Conservation (phyloP, 2,329 filamentous ascomycete genomes). For the Fusarium abutilonis region DNA sequence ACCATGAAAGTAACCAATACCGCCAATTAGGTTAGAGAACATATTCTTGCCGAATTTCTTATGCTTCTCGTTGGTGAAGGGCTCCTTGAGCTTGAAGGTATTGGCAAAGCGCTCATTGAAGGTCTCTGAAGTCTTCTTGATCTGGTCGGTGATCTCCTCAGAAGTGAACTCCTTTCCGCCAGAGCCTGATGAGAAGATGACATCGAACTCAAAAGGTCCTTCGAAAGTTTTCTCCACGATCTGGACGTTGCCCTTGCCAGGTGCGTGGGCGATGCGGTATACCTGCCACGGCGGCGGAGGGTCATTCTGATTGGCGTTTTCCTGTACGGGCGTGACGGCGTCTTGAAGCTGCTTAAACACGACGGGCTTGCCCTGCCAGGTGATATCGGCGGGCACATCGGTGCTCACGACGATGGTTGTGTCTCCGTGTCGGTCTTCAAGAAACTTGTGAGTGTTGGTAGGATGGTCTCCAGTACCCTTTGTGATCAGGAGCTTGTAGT, state of each 20-base stretch:
- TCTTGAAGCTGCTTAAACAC: conserved; percentile 65
- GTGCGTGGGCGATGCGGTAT: conserved; percentile 78
- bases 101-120: conserved; percentile 81
- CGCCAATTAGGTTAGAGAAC: conserved; percentile 93
- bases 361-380: conserved; percentile 86
- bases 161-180: conserved; percentile 64
- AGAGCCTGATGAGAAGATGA: conserved; percentile 86
- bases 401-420: conserved; percentile 79
- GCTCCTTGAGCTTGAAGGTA: conserved; percentile 72
- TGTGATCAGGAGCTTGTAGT: conserved; percentile 82
- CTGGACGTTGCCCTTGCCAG: conserved; percentile 81
- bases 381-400: conserved; percentile 69
- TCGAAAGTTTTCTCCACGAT: conserved; percentile 91
- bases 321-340: conserved; percentile 59
- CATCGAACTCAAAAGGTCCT: conserved; percentile 90
- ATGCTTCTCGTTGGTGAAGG: conserved; percentile 79
- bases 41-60: conserved; percentile 84
- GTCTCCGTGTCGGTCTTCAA: conserved; percentile 75
- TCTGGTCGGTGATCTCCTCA: conserved; percentile 74
- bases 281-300: conserved; percentile 87
- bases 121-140: conserved; percentile 70
- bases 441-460: conserved; percentile 71
- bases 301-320: conserved; percentile 64
- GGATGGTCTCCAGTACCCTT: conserved; percentile 72
- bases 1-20: conserved; percentile 95